Base-by-base conservation (phyloP, 169 alveolate species). In the Amoebophrya sp. region DNA sequence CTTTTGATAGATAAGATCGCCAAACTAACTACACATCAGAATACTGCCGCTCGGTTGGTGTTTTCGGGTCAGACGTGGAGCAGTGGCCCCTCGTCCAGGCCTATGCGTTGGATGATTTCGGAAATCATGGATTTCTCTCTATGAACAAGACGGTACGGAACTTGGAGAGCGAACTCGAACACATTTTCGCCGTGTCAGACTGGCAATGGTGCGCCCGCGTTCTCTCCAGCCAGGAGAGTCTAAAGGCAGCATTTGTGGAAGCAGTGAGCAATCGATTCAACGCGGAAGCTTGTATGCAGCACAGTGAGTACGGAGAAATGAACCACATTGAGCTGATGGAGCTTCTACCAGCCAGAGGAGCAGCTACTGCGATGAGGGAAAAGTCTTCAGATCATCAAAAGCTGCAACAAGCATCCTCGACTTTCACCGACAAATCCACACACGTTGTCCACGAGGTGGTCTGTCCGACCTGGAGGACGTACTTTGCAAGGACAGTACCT, bases 1-100 rank as follows among this genome's bases (percentile, higher is more conserved):
- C n/a, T n/a, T n/a, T n/a, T n/a, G n/a, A n/a, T 18, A 47, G 65
- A 47, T 12, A 47, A 47, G 18, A 47, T 47, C 65, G 18, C 18
- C 6, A 6, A 47, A 18, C 65, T 18, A 12, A 47, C 65, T 12
- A 6, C 65, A 47, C 6, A 47, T 53, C 76, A 53, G 76, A 10
- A 10, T 53, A 53, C 76, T 14, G n/a, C n/a, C 76, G 76, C 76
- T 6, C 36, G 39, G 36, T 65, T 36, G 83, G 83, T 1, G 83
- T 65, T 18, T 65, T 65, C 83, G 83, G 83, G 36, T 26, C 18
- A 65, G 2, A 1, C 83, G 26, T 65, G 33, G 83, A 65, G 83
- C 83, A 65, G 26, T 65, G 83, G 83, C 83, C 83, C 2, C 83
- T 65, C 33, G 83, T 65, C 2, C 83, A 65, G 33, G 83, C 83